Conservation (phyloP, 257 asterid genomes). For the Solanum chiquidenum region DNA sequence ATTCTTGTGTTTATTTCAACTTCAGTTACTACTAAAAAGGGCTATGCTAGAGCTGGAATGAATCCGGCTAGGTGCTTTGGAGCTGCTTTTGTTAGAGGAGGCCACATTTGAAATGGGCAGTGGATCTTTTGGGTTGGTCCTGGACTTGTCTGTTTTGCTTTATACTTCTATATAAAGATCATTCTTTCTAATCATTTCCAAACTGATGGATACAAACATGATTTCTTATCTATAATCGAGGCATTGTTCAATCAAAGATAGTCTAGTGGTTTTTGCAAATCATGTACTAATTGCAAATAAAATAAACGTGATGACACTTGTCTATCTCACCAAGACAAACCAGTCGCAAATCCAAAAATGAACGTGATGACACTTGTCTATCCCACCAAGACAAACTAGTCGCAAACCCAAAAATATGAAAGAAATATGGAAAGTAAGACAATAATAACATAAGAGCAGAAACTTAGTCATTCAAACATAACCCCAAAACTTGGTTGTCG, state of each 20-base stretch:
- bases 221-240: constrained; percentile 32
- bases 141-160: constrained; percentile 31
- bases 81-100: constrained; percentile 60
- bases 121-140: constrained; percentile 87
- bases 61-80: constrained; percentile 77
- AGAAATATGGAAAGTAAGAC: no score
- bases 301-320: no score
- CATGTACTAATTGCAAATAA: background rate
- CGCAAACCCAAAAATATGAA: no score
- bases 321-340: no score
- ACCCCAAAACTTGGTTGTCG: no score
- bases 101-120: constrained; percentile 62
- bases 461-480: no score
- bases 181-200: constrained; percentile 55
- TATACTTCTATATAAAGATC: constrained; percentile 53
- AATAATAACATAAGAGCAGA: no score
- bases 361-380: no score
- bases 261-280: background rate
- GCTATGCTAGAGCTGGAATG: constrained; percentile 57
- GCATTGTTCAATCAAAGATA: background rate
- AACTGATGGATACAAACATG: constrained; percentile 47
- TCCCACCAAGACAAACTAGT: no score
- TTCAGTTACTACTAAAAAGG: constrained; percentile 39
- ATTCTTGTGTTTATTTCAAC: constrained; percentile 50
- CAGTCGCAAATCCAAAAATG: no score